A percentile compares a stretch with the other conserved stretches of the same genome.
These are phyloP conservation scores for Chamaenerion angustifolium DNA, from an alignment of 345 rosid species.

Conservation along the genomic window DNA sequence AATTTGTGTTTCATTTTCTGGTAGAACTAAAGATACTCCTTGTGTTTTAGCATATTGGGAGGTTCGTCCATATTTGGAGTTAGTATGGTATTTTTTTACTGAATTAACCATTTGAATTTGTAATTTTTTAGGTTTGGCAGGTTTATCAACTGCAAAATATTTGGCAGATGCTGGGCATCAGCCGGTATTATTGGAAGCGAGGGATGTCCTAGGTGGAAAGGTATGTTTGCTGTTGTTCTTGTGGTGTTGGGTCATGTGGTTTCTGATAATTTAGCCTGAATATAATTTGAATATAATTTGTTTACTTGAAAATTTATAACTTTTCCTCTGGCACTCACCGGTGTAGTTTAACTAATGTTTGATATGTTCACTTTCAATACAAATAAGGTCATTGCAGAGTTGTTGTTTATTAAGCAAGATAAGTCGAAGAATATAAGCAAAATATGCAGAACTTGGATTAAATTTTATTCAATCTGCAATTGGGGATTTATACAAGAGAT, in stretches of 20 bases:
- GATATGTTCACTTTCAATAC: too few species aligned
- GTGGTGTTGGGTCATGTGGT: background rate
- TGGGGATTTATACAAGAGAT: too few species aligned
- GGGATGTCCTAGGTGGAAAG: conserved; percentile 98
- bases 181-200: conserved; percentile 69
- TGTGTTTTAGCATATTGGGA: too few species aligned
- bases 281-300: background rate
- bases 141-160: conserved; percentile 86
- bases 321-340: background rate
- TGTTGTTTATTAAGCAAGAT: too few species aligned
- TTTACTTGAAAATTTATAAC: too few species aligned
- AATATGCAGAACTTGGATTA: too few species aligned
- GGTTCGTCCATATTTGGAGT: background rate
- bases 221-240: conserved; percentile 20
- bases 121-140: conserved; percentile 66
- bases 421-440: too few species aligned
- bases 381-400: too few species aligned
- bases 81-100: background rate
- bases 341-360: background rate
- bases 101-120: background rate
- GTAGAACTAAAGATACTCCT: too few species aligned
- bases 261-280: conserved; percentile 2
- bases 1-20: too few species aligned
- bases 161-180: conserved; percentile 90
- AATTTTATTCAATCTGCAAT: too few species aligned